Conservation (phyloP, 2,329 filamentous ascomycete genomes). For the Diaporthe australafricana region DNA sequence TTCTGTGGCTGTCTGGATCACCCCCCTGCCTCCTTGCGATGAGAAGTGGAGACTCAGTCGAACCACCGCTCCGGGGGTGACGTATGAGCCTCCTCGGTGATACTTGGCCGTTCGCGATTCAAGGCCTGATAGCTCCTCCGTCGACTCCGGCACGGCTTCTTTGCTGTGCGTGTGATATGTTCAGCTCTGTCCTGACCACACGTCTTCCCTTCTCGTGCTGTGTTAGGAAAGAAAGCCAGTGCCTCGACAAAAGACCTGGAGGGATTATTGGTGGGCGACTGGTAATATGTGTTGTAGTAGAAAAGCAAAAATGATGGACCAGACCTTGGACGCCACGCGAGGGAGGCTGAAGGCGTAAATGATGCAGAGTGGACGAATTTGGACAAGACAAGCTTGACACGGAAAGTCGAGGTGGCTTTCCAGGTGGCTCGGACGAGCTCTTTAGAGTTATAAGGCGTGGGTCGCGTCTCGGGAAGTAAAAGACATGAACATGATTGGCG, state of each 20-base stretch:
- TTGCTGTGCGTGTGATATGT: neutral
- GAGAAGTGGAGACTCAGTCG: conserved; percentile 20
- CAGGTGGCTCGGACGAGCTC: conserved; percentile 34
- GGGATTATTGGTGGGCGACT: neutral
- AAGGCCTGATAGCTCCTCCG: conserved; percentile 15
- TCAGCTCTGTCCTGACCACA: neutral
- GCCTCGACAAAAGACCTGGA: conserved; percentile 4
- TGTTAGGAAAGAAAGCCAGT: conserved; percentile 4
- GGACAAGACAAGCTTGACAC: conserved; percentile 27
- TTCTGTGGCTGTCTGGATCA: conserved; percentile 23
- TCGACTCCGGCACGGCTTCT: conserved; percentile 8
- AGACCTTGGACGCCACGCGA: conserved; percentile 19
- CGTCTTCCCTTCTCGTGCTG: neutral
- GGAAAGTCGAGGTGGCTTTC: conserved; percentile 34
- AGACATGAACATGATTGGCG: conserved; percentile 60
- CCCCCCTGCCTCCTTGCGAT: conserved; percentile 28
- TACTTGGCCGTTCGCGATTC: conserved; percentile 1
- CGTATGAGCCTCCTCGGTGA: conserved; percentile 20
- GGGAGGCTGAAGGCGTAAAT: conserved; percentile 8
- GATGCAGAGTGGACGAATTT: conserved; percentile 17
- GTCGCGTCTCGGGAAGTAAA: conserved; percentile 50
- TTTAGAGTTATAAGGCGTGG: conserved; percentile 50
- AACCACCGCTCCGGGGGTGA: conserved; percentile 15
- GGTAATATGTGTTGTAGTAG: conserved; percentile 8
- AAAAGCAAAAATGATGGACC: conserved; percentile 11